A percentile compares a stretch with the other conserved stretches of the same genome.
phyloP scores from a whole-genome alignment of 805 yeast species.

The Cyberlindnera lachancei region DNA sequence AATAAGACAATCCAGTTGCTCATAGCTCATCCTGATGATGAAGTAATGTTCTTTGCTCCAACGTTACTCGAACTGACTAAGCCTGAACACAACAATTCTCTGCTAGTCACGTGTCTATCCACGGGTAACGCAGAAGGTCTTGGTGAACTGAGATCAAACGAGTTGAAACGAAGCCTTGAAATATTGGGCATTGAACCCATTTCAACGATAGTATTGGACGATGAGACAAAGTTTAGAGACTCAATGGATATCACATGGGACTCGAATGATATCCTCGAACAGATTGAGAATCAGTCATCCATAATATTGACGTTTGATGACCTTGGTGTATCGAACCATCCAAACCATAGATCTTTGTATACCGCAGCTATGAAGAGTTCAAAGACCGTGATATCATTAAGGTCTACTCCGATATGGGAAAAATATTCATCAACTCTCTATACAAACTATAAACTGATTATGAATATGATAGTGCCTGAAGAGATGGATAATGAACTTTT shows the following conservation, averaged over 20 bases:
- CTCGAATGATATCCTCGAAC: constrained; percentile 29
- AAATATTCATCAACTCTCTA: constrained; percentile 41
- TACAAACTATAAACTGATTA: constrained; percentile 8
- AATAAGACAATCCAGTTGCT: constrained; percentile 36
- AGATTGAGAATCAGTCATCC: constrained; percentile 27
- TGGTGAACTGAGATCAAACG: constrained; percentile 56
- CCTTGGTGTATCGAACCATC: constrained; percentile 75
- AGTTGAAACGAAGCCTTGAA: constrained; percentile 47
- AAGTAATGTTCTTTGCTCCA: constrained; percentile 95
- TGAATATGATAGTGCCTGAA: background rate
- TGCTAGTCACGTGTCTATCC: constrained; percentile 64
- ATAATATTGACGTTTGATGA: constrained; percentile 74
- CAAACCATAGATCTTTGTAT: constrained; percentile 71
- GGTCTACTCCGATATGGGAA: constrained; percentile 26
- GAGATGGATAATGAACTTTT: too few species aligned
- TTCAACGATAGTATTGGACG: constrained; percentile 40
- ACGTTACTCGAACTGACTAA: constrained; percentile 47
- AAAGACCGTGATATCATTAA: constrained; percentile 22
- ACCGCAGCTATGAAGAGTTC: constrained; percentile 29
- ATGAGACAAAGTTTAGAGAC: constrained; percentile 48
- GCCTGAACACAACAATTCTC: constrained; percentile 38
- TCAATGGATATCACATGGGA: constrained; percentile 68
- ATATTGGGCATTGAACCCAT: constrained; percentile 42
- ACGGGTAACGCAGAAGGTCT: constrained; percentile 71
- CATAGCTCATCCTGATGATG: constrained; percentile 97